Percentiles rank a stretch among this genome's conserved stretches.
phyloP scores from a whole-genome alignment of 2,329 filamentous ascomycete species.

The Ophiocordyceps polyrhachis-furcata region DNA sequence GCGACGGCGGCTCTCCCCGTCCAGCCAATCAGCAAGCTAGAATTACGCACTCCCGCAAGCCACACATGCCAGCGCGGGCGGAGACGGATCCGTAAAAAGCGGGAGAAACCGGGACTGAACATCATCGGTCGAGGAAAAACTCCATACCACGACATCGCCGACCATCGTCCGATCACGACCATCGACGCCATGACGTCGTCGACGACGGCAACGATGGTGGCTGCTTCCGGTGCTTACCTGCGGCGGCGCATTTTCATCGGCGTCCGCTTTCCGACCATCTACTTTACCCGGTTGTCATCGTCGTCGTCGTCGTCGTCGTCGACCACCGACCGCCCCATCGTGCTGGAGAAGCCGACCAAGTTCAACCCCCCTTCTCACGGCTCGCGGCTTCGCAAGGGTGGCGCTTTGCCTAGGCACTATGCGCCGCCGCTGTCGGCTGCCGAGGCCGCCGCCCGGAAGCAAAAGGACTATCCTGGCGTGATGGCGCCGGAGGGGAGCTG shows the following conservation, averaged over 20 bases:
- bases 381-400: constrained; percentile 39
- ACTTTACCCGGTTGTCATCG: constrained; percentile 17
- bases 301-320: constrained; percentile 8
- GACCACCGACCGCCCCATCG: constrained; percentile 34
- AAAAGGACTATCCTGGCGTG: constrained; percentile 68
- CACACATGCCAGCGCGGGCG: background rate
- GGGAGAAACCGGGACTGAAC: background rate
- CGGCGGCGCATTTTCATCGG: constrained; percentile 17
- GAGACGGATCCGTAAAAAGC: background rate
- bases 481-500: constrained; percentile 72
- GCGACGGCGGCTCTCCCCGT: background rate
- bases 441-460: constrained; percentile 46
- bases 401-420: constrained; percentile 44
- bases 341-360: constrained; percentile 71
- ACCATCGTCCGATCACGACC: background rate
- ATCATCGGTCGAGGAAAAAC: background rate
- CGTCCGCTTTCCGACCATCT: constrained; percentile 14
- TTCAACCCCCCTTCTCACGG: constrained; percentile 90
- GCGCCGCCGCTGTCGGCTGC: constrained; percentile 50
- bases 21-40: background rate
- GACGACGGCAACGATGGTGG: constrained; percentile 23
- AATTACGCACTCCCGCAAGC: background rate
- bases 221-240: constrained; percentile 45
- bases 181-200: constrained; percentile 17
- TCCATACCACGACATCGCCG: background rate